These are phyloP conservation scores for Populus davidiana DNA, from an alignment of 345 rosid genomes.

Conservation along the genomic window DNA sequence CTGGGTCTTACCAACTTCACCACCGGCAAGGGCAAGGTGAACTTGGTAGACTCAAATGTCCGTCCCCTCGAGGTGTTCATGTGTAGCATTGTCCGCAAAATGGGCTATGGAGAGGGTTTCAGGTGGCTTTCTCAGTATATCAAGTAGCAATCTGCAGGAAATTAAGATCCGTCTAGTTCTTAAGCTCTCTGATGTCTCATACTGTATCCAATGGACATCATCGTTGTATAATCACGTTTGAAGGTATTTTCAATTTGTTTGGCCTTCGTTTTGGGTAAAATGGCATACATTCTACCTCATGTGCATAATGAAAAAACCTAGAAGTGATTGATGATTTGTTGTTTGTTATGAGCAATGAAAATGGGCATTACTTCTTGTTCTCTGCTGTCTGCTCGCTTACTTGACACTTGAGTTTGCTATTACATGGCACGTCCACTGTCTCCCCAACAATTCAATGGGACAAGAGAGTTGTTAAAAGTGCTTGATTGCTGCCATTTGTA, in stretches of 20 bases:
- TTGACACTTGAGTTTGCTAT: not conserved
- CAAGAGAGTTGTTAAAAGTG: not conserved
- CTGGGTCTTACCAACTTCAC: constrained; percentile 70
- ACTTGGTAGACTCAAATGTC: constrained; percentile 44
- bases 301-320: not conserved
- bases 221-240: constrained; percentile 7
- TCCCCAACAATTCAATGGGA: not conserved
- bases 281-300: constrained; percentile 3
- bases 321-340: not conserved
- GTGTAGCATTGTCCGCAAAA: constrained; percentile 76
- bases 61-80: constrained; percentile 71
- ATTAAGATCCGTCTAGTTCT: not conserved
- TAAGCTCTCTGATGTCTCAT: constrained; percentile 15
- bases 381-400: not conserved
- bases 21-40: constrained; percentile 66
- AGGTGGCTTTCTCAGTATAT: constrained; percentile 78
- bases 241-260: constrained; percentile 3
- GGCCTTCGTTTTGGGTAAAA: not conserved
- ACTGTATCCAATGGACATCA: constrained; percentile 18
- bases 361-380: not conserved
- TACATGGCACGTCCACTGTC: not conserved
- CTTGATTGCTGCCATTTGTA: not conserved
- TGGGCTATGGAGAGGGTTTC: constrained; percentile 78
- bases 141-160: constrained; percentile 31
- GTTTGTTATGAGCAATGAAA: not conserved